These are phyloP conservation scores for Kuraishia hungarica DNA, from an alignment of 805 yeast species.

Conservation along the genomic window DNA sequence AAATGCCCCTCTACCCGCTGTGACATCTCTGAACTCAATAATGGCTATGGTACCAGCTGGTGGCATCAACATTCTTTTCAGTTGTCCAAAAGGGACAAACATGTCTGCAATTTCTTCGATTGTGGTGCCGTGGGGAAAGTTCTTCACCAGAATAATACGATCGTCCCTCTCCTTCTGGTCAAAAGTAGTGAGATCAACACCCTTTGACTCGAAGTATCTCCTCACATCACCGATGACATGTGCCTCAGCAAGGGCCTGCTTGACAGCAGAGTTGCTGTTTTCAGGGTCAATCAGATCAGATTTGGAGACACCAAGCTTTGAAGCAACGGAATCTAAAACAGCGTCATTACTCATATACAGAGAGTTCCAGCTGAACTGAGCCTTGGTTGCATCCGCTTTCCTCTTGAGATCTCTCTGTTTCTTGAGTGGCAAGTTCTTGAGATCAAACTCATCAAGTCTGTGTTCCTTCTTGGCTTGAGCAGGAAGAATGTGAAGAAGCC, in stretches of 20 bases:
- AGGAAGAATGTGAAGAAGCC: conserved; percentile 82
- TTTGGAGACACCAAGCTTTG: conserved; percentile 74
- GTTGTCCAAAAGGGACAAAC: conserved; percentile 71
- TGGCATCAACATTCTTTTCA: conserved; percentile 82
- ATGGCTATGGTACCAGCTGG: conserved; percentile 96
- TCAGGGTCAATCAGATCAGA: conserved; percentile 83
- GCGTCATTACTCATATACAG: conserved; percentile 87
- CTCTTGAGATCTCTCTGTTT: conserved; percentile 81
- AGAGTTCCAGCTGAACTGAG: conserved; percentile 93
- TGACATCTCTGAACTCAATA: conserved; percentile 75
- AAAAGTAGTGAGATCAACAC: conserved; percentile 76
- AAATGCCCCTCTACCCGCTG: conserved; percentile 86
- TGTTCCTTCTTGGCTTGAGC: conserved; percentile 79
- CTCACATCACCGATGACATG: conserved; percentile 90
- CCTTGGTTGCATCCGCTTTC: conserved; percentile 76
- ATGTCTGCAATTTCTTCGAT: conserved; percentile 73
- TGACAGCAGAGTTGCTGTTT: conserved; percentile 81
- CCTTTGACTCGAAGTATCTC: conserved; percentile 74
- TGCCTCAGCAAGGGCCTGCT: conserved; percentile 96
- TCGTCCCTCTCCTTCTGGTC: conserved; percentile 68
- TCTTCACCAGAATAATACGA: conserved; percentile 72
- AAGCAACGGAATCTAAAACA: conserved; percentile 82
- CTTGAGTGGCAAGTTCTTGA: conserved; percentile 85
- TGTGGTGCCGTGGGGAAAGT: conserved; percentile 84
- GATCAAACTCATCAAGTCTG: conserved; percentile 80